Evolutionary conservation across 257 asterid genomes (phyloP), one percentile per base, ranked within the genome.

Genomic region (Nicotiana tabacum): DNA sequence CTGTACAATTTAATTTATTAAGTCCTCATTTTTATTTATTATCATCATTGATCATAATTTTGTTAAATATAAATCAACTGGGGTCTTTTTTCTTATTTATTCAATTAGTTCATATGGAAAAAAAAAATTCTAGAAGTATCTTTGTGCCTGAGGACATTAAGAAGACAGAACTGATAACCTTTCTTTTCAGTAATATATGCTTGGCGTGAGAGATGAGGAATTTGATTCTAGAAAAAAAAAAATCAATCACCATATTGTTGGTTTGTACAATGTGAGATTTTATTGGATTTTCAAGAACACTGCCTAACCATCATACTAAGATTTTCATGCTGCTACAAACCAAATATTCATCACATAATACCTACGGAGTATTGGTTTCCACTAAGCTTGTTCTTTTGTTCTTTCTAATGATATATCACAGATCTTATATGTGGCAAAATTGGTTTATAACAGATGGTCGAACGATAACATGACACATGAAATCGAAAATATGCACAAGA

Each of bases 1-100:
- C 83, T 60, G 69, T 74, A 17, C 74, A 62, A 61, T 72, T 85
- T 78, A 24, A 81, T 78, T 85, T 65, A 84, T 21, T 46, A 72
- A 5, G 35, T 13, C 37, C 60, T 72, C 21, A 72, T 43, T 72
- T 69, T 70, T 46, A 70, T 68, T 69, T 12, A 5, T 70, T 21
- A 21, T 6, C 58, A 12, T 46, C 58, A 69, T n/a, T 21, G 18
- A 39, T 69, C 78, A 46, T 6, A 12, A 16, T 43, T 24, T 72
- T 46, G 9, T 29, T 21, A 72, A 46, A 30, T 11, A n/a, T 37
- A n/a, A 24, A 18, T 18, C 78, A 39, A 39, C 35, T 39, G 30
- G 57, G 16, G 35, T 30, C 21, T 5, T 65, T 27, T 64, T 65
- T 43, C 33, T n/a, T 11, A 21, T 43, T 70, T 70, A 43, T 70